Evolutionary conservation across 345 rosid species (phyloP), one percentile per base, ranked within the genome.

Genomic region (Alliaria petiolata): DNA sequence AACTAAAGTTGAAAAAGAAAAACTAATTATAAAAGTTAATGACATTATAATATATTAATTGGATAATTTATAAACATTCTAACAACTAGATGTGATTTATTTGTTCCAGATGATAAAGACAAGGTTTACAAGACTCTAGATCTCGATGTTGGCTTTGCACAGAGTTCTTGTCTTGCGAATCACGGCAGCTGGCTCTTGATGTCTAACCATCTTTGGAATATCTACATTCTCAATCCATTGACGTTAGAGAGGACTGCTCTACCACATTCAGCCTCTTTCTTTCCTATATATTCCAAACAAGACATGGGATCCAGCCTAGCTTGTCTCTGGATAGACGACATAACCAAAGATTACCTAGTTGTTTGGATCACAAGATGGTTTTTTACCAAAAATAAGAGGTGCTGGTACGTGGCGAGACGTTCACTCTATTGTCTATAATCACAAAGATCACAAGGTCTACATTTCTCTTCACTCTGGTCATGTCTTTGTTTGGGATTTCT

Each of bases 161-260:
- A 9, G 8, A 45, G 65, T 46, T 4, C 0, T 57, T 57, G 65
- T 45, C 8, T 69, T 34, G 65, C 46, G 36, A 57, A 25, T 67
- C 20, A 68, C 45, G 64, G 64, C 55, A 57, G 65, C 46, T 69
- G 46, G 46, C 26, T 57, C 44, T 45, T 69, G 11, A 57, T 57
- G 28, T 10, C 22, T n/a, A 19, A 22, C 46, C 8, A n/a, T 12
- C 44, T 1, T 43, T 1, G 12, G 0, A 45, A 31, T 16, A 16
- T 31, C 40, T 46, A 45, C 55, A 63, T 63, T 46, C 67, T 45
- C 7, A 46, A 46, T 33, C 56, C 44, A 0, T 64, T 34, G 8
- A 63, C 56, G 11, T 13, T 31, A 46, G 56, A 64, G 56, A 64
- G 40, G 17, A 62, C 45, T 62, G 28, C 44, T 44, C 54, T 62